These are phyloP conservation scores for Apocynum venetum DNA, from an alignment of 257 asterid species.

Conservation along the genomic window DNA sequence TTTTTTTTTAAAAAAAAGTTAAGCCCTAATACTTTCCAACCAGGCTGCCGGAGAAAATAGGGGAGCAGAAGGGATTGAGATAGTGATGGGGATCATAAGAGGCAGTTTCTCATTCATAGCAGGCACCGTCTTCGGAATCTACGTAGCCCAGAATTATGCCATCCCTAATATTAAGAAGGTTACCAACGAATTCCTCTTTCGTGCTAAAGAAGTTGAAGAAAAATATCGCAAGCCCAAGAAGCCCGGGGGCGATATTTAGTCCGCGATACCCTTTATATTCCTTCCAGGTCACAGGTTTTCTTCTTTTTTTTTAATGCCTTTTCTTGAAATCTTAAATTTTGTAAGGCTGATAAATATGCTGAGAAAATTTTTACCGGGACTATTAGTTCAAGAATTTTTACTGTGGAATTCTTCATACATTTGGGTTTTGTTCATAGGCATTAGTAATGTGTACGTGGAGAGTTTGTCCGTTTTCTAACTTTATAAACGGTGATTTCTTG, in stretches of 20 bases:
- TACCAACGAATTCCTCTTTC: conserved; percentile 32
- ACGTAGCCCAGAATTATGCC: conserved; percentile 54
- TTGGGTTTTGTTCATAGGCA: not conserved
- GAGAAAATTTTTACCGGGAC: not conserved
- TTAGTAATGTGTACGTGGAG: not conserved
- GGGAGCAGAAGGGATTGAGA: not conserved
- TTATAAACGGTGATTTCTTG: not conserved
- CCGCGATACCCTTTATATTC: not conserved
- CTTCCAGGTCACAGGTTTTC: not conserved
- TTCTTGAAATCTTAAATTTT: not conserved
- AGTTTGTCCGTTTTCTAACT: not conserved
- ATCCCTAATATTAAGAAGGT: conserved; percentile 45
- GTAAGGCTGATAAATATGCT: not conserved
- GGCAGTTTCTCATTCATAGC: conserved; percentile 32
- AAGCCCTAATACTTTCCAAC: not conserved
- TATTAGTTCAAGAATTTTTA: not conserved
- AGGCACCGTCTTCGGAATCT: conserved; percentile 39
- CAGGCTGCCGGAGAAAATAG: not conserved
- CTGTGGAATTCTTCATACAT: not conserved
- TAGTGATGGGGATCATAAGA: conserved; percentile 27
- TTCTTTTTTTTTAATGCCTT: not conserved
- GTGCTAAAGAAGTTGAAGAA: conserved; percentile 49
- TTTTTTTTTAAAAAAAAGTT: not conserved
- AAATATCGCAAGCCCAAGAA: conserved; percentile 57
- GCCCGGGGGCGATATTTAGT: conserved; percentile 38